Conservation (phyloP, 73 alveolate genomes). For the Paramecium pentaurelia region DNA sequence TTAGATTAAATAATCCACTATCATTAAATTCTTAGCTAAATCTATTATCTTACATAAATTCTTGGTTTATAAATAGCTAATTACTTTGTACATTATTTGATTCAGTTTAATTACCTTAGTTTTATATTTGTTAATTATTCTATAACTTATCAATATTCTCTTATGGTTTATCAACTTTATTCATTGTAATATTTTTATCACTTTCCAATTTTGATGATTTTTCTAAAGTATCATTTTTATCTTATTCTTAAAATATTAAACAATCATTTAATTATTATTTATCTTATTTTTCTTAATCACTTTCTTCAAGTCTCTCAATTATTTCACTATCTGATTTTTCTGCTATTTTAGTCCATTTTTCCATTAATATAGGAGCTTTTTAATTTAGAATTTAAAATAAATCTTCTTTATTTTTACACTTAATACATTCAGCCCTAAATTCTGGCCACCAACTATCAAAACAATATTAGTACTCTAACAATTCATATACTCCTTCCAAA, state of each 20-base stretch:
- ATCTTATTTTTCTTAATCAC: neutral
- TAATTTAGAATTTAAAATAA: neutral
- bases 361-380: neutral
- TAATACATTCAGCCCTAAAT: neutral
- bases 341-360: neutral
- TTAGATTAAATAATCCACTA: neutral
- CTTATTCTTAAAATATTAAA: neutral
- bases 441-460: neutral
- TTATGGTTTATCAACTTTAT: neutral
- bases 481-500: neutral
- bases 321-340: neutral
- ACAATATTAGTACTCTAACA: neutral
- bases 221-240: neutral
- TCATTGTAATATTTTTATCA: neutral
- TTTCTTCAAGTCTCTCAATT: neutral
- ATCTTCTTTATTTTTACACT: neutral
- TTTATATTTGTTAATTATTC: neutral
- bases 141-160: neutral
- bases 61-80: neutral
- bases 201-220: neutral
- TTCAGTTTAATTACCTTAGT: neutral
- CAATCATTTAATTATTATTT: neutral
- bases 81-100: neutral
- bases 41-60: neutral
- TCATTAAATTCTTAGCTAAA: neutral